Percentiles rank a stretch among this genome's conserved stretches.
Conservation (phyloP, 129 eudicot species). For the Lonicera japonica region DNA sequence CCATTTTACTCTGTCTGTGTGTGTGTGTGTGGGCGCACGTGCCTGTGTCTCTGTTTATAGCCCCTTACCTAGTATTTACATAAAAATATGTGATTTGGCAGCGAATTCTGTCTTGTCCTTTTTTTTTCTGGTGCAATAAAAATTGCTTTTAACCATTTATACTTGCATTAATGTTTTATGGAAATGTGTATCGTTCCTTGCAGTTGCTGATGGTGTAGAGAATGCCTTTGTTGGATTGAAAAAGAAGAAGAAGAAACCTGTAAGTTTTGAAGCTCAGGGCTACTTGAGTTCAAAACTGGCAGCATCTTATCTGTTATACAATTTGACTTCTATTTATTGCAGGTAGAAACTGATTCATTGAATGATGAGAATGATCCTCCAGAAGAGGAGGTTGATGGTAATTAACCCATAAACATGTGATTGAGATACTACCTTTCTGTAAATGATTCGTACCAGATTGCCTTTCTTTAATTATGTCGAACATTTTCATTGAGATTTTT, state of each 20-base stretch:
- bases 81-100: background rate
- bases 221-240: conserved; percentile 60
- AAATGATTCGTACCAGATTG: background rate
- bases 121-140: too few relatives aligned
- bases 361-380: conserved; percentile 37
- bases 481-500: background rate
- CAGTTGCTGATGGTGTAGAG: conserved; percentile 53
- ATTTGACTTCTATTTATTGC: conserved; percentile 7
- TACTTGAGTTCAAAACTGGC: background rate
- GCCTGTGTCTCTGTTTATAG: background rate
- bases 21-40: too few relatives aligned
- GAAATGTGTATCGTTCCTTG: conserved; percentile 3
- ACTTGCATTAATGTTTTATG: background rate
- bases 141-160: background rate
- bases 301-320: background rate
- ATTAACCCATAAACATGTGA: background rate
- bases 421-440: background rate
- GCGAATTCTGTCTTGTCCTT: too few relatives aligned
- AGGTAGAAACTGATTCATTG: conserved; percentile 47
- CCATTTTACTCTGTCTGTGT: background rate
- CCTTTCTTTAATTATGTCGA: background rate
- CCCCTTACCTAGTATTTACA: background rate
- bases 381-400: conserved; percentile 43
- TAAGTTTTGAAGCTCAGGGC: conserved; percentile 17
- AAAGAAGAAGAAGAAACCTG: conserved; percentile 74